Evolutionary conservation across 1,284 basidiomycete genomes (phyloP), one percentile per base, ranked within the genome.

Genomic region (Marasmius tenuissimus): DNA sequence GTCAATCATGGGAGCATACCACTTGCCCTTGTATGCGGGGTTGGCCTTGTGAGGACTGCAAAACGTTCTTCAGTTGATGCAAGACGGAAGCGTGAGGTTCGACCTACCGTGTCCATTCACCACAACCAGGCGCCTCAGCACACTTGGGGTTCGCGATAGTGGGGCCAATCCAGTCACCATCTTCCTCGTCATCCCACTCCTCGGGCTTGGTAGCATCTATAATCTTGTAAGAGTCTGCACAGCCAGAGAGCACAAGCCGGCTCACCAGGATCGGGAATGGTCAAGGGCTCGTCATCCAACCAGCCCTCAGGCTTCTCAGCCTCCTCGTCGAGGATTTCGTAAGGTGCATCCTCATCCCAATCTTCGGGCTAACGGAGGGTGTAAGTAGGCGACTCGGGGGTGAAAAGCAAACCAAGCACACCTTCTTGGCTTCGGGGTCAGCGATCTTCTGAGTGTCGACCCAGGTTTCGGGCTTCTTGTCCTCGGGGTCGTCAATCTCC

Each of bases 101-200:
- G 42, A 70, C 82, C 55, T 69, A 88, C 87, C 85, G 85, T 71
- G 88, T 89, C 94, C 94, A 97, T 73, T 91, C 86, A 72, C 97
- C 97, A 72, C 97, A 99, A 51, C 97, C 97, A 68, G 95, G 87
- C 63, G 88, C 95, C 62, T 89, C 91, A 67, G 88, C 83, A 72
- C 96, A 98, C 75, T 90, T 92, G 69, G 96, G 93, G 85, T 98
- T 98, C 66, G 86, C 80, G 61, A 99, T 82, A 63, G 86, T 87
- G 34, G 97, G 96, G 11, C 96, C 86, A 64, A 98, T 86, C 95
- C 96, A 99, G 73, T 98, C 97, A 76, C 97, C 97, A 71, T 99
- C 97, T 76, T 99, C 97, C 76, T 98, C 97, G 69, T 99, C 93
- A 73, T 98, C 96, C 97, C 97, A 99, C 78, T 99, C 97, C 75